Conservation (phyloP, 140 eudicot genomes). For the Anethum foeniculum region DNA sequence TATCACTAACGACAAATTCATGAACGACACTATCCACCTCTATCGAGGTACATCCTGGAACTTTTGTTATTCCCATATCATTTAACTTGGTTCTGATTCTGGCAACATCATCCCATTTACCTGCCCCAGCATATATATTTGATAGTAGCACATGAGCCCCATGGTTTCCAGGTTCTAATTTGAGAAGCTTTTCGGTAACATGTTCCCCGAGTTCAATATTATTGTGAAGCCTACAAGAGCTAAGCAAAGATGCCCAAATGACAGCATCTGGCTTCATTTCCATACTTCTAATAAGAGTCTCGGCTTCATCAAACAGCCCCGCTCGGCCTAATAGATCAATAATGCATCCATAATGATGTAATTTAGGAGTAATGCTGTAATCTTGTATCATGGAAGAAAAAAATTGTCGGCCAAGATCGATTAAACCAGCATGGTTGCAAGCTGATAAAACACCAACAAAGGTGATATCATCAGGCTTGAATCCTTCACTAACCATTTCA, state of each 20-base stretch:
- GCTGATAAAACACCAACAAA: slow-evolving; percentile 39
- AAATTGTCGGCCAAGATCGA: slow-evolving; percentile 30
- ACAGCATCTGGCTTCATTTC: slow-evolving; percentile 33
- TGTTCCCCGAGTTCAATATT: slow-evolving; percentile 32
- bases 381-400: slow-evolving; percentile 29
- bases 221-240: slow-evolving; percentile 30
- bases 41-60: slow-evolving; percentile 44
- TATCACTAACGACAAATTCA: slow-evolving; percentile 41
- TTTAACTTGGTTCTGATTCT: slow-evolving; percentile 28
- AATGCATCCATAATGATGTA: slow-evolving; percentile 37
- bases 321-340: slow-evolving; percentile 36
- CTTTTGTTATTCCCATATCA: slow-evolving; percentile 42
- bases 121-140: slow-evolving; percentile 38
- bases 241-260: slow-evolving; percentile 43
- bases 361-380: slow-evolving; percentile 22
- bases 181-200: slow-evolving; percentile 19
- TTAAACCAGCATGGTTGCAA: slow-evolving; percentile 35
- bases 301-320: slow-evolving; percentile 34
- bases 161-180: slow-evolving; percentile 28
- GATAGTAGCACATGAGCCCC: slow-evolving; percentile 34
- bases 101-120: slow-evolving; percentile 42
- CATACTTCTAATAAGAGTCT: slow-evolving; percentile 21
- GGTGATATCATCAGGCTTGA: slow-evolving; percentile 33
- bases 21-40: slow-evolving; percentile 36
- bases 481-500: slow-evolving; percentile 21